These are phyloP conservation scores for Angomonas deanei DNA, from an alignment of 208 protist genomes.

Conservation along the genomic window DNA sequence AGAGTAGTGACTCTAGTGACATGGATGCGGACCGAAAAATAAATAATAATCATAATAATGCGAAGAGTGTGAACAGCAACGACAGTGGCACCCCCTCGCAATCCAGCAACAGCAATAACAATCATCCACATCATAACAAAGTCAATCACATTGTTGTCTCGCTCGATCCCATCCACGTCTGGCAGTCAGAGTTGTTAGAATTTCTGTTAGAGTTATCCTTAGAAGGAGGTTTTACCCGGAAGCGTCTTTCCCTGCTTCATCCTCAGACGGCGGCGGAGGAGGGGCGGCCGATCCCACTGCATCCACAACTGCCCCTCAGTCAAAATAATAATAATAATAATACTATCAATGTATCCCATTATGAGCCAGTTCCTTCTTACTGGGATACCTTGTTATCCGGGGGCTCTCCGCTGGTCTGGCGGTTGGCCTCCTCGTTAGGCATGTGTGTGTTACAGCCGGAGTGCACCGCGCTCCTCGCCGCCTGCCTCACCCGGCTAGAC, in stretches of 20 bases:
- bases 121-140: constrained; percentile 4
- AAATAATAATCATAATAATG: background rate
- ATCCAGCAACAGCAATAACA: background rate
- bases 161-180: constrained; percentile 35
- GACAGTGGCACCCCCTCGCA: background rate
- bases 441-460: constrained; percentile 37
- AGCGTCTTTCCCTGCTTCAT: constrained; percentile 29
- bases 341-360: background rate
- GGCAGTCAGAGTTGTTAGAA: constrained; percentile 62
- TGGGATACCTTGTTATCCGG: constrained; percentile 65
- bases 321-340: constrained; percentile 2
- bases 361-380: constrained; percentile 41
- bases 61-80: background rate
- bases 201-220: constrained; percentile 61
- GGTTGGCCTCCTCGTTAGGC: constrained; percentile 52
- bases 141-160: constrained; percentile 5
- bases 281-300: background rate
- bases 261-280: background rate
- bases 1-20: too few species aligned
- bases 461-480: constrained; percentile 32
- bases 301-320: background rate
- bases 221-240: constrained; percentile 56
- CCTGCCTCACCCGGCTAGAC: constrained; percentile 47
- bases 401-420: constrained; percentile 44
- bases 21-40: background rate